Percentiles rank a stretch among this genome's conserved stretches.
Conservation (phyloP, 805 yeast species). For the Cyberlindnera veronae region DNA sequence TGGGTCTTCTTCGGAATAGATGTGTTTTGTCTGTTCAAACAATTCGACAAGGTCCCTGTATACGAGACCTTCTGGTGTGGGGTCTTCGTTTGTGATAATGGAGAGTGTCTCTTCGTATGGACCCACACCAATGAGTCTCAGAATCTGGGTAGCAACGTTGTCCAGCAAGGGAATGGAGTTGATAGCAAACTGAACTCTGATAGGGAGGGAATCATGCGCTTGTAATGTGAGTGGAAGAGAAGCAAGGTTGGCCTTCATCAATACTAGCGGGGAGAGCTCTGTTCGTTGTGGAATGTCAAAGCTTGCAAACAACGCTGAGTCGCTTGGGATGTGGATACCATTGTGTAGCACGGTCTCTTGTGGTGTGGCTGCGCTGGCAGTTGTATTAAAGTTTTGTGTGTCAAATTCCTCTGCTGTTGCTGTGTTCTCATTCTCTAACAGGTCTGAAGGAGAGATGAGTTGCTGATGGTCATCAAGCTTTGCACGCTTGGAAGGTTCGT, state of each 20-base stretch:
- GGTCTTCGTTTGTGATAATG: slow-evolving; percentile 61
- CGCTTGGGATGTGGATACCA: slow-evolving; percentile 23
- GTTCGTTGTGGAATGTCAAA: slow-evolving; percentile 6
- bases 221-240: slow-evolving; percentile 57
- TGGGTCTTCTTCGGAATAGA: slow-evolving; percentile 68
- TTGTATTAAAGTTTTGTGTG: neutral
- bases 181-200: slow-evolving; percentile 57
- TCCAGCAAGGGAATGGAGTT: slow-evolving; percentile 76
- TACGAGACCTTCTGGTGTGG: slow-evolving; percentile 58
- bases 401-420: neutral
- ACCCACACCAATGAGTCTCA: slow-evolving; percentile 66
- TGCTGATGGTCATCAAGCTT: too few species aligned
- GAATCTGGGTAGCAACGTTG: slow-evolving; percentile 75
- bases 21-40: slow-evolving; percentile 70
- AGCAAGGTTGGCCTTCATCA: slow-evolving; percentile 46
- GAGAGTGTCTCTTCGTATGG: slow-evolving; percentile 75
- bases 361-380: neutral
- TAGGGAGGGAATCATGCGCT: slow-evolving; percentile 48
- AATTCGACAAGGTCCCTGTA: slow-evolving; percentile 68
- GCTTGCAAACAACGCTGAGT: slow-evolving; percentile 20
- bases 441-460: too few species aligned
- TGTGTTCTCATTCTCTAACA: neutral
- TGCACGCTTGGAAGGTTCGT: too few species aligned
- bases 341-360: slow-evolving; percentile 12
- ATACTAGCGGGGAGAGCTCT: slow-evolving; percentile 21